Base-by-base conservation (phyloP, 257 asterid genomes). In the Solanum virginianum region DNA sequence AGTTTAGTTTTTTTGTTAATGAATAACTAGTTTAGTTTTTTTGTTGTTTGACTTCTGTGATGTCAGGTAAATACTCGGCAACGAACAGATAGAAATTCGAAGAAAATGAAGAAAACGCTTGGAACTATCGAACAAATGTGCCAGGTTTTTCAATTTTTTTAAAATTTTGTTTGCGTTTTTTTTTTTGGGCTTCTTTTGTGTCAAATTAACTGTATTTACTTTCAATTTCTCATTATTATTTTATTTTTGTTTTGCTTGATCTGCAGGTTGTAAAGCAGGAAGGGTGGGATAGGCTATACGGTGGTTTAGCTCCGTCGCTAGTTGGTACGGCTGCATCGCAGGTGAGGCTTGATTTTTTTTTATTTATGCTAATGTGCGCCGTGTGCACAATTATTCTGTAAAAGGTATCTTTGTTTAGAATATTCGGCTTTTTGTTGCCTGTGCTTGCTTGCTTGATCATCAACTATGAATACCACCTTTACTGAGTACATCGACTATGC, bases 311-410 rank as follows among this genome's bases (percentile, higher is more conserved):
- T 60, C 99, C 99, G 55, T 96, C 99, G 5, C 92, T 96, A 45
- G 91, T 92, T 81, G 99, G 99, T 85, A 96, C 99, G 2, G 98
- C 99, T 66, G 91, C 97, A 17, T 96, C 99, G 75, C 98, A 96
- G 98, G 99, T 92, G 85, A 80, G 83, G 16, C 10, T 26, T 51
- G 4, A 26, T 39, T 70, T 85, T 83, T 29, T 18, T 72, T 82
- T 47, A 62, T 86, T 49, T 75, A 8, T 15, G 81, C 47, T 79
- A 79, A 79, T 79, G 82, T 77, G 82, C 24, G 45, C 62, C 43
- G 43, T 22, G 60, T 14, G 62, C 43, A 41, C 5, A 77, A 1
- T 75, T 5, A 47, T 22, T 43, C 26, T 15, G 63, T 77, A 77
- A 8, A 47, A 49, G 13, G 62, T 79, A 26, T 79, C 41, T 79